Conservation (phyloP, 345 rosid genomes). For the Ailanthus altissimus region DNA sequence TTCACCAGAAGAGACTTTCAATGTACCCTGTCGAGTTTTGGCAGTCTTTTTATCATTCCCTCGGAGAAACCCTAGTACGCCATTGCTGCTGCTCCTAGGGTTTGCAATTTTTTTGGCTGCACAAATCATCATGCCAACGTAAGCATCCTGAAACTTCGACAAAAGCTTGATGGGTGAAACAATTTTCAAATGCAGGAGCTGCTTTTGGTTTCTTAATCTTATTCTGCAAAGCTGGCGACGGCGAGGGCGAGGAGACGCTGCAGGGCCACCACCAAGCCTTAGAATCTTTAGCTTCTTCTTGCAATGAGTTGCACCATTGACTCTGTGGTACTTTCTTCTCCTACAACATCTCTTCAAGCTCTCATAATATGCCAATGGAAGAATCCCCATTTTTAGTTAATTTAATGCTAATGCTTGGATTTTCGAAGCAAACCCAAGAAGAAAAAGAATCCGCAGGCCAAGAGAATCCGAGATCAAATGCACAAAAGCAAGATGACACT, state of each 20-base stretch:
- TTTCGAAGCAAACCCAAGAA: too few species aligned
- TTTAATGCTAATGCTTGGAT: too few species aligned
- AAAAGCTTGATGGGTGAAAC: constrained; percentile 33
- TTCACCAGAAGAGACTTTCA: constrained; percentile 31
- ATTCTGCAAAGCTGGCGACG: neutral
- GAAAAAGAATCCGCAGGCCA: too few species aligned
- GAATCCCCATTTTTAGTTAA: constrained; percentile 27
- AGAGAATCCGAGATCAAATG: too few species aligned
- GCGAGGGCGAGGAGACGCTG: neutral
- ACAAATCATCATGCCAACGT: constrained; percentile 34
- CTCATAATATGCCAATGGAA: constrained; percentile 19
- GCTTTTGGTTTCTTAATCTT: neutral
- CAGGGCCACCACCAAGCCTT: constrained; percentile 33
- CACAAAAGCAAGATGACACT: too few species aligned
- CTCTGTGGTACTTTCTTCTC: constrained; percentile 42
- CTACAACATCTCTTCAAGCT: constrained; percentile 47
- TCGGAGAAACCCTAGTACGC: constrained; percentile 8
- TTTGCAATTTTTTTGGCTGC: constrained; percentile 26
- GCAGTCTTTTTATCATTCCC: constrained; percentile 27
- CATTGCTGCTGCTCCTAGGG: constrained; percentile 10
- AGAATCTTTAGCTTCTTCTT: constrained; percentile 32
- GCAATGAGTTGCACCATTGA: constrained; percentile 5
- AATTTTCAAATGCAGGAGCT: constrained; percentile 6
- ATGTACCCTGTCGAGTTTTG: constrained; percentile 21
- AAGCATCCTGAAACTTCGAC: constrained; percentile 38